Percentiles rank a stretch among this genome's conserved stretches.
These are phyloP conservation scores for Tilletia horrida DNA, from an alignment of 1,284 basidiomycete species.

Conservation along the genomic window DNA sequence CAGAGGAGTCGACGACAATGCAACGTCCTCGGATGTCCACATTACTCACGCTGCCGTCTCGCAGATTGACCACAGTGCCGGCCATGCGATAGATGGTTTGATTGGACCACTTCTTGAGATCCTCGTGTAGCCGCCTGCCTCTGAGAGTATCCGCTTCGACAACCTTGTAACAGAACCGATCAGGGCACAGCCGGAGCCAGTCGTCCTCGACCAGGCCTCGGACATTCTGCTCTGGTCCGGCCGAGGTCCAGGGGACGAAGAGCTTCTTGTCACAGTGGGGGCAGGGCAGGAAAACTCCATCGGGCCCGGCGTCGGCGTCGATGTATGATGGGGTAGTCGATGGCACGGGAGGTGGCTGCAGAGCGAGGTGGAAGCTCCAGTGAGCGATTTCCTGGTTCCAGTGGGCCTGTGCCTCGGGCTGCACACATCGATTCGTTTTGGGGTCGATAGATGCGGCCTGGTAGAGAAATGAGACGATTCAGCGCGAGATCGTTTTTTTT, in stretches of 20 bases:
- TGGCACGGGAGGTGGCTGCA: conserved; percentile 17
- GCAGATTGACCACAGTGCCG: neutral
- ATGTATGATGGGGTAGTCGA: neutral
- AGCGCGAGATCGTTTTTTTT: no score
- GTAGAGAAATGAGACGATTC: neutral
- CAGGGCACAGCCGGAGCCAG: neutral
- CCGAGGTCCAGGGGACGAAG: conserved; percentile 17
- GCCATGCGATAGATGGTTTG: conserved; percentile 4
- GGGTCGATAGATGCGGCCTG: conserved; percentile 19
- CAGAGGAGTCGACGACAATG: no score
- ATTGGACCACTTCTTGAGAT: conserved; percentile 10
- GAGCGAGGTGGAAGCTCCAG: conserved; percentile 14
- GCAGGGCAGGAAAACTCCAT: neutral
- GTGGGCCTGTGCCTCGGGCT: neutral
- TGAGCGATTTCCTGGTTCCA: conserved; percentile 13
- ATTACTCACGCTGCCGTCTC: conserved; percentile 9
- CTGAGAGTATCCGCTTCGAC: conserved; percentile 1
- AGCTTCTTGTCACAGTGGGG: neutral
- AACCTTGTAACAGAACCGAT: neutral
- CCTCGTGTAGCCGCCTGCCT: neutral
- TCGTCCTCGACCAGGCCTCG: conserved; percentile 4
- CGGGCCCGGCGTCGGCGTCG: neutral
- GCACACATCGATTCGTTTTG: conserved; percentile 5
- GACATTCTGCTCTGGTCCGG: neutral
- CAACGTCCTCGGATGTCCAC: no score